phyloP scores from a whole-genome alignment of 768 basidiomycete species.

The Pleurotus pulmonarius region DNA sequence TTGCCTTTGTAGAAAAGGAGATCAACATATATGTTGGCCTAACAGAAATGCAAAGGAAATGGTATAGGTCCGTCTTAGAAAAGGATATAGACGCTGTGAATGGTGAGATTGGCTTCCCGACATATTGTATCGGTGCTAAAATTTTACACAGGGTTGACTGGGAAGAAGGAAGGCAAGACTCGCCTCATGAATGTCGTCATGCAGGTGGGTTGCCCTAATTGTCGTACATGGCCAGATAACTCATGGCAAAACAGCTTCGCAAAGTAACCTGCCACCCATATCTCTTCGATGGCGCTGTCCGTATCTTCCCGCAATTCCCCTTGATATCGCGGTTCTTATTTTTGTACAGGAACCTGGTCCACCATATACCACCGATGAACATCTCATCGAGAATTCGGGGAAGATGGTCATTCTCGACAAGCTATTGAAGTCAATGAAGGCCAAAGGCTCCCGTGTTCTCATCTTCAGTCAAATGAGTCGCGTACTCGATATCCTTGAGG shows the following conservation, averaged over 20 bases:
- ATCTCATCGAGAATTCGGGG: conserved; percentile 89
- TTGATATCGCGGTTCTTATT: background rate
- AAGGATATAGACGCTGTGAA: conserved; percentile 99
- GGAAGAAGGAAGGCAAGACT: conserved; percentile 99
- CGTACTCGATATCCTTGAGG: conserved; percentile 96
- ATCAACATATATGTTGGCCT: conserved; percentile 98
- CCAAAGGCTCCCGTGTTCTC: conserved; percentile 82
- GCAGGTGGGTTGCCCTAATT: conserved; percentile 56
- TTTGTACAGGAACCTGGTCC: conserved; percentile 83
- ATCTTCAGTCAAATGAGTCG: conserved; percentile 99
- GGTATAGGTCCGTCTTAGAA: conserved; percentile 94
- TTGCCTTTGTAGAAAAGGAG: conserved; percentile 72
- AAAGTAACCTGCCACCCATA: conserved; percentile 92
- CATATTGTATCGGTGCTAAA: background rate
- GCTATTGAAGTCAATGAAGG: conserved; percentile 81
- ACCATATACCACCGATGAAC: conserved; percentile 97
- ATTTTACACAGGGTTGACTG: conserved; percentile 63
- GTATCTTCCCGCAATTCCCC: conserved; percentile 14
- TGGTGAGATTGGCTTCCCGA: conserved; percentile 36
- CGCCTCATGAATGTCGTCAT: conserved; percentile 98
- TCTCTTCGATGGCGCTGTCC: conserved; percentile 87
- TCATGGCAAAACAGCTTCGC: conserved; percentile 43
- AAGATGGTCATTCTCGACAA: conserved; percentile 99
- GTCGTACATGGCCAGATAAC: background rate
- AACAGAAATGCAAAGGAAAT: conserved; percentile 96